These are phyloP conservation scores for Teratosphaeria nubilosa DNA, from an alignment of 2,329 filamentous ascomycete species.

Conservation along the genomic window DNA sequence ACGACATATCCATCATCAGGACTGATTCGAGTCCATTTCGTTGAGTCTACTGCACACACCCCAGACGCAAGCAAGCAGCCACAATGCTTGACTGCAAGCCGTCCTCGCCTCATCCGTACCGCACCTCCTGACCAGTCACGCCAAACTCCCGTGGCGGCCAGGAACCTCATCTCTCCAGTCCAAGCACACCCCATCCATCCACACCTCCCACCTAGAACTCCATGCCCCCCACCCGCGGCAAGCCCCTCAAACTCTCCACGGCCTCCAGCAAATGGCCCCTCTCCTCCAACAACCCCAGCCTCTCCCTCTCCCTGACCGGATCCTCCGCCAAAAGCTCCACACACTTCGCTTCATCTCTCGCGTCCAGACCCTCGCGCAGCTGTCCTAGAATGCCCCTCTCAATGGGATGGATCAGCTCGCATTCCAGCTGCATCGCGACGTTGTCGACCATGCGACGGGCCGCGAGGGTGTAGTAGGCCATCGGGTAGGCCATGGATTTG, in stretches of 20 bases:
- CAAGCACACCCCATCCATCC: too few relatives aligned
- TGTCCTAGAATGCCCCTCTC: constrained; percentile 2
- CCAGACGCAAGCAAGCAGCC: not conserved
- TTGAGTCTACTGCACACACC: not conserved
- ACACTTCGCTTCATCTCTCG: constrained; percentile 10
- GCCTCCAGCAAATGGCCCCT: constrained; percentile 23
- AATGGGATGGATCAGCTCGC: constrained; percentile 11
- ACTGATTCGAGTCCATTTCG: not conserved
- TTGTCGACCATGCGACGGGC: constrained; percentile 53
- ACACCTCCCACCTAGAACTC: not conserved
- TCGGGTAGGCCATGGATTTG: constrained; percentile 51
- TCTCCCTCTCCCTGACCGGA: constrained; percentile 18
- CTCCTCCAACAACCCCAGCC: constrained; percentile 18
- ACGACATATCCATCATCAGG: too few relatives aligned
- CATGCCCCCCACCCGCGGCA: constrained; percentile 1
- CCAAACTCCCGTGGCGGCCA: not conserved
- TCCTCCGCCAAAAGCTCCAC: constrained; percentile 27
- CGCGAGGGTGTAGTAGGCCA: constrained; percentile 61
- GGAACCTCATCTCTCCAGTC: not conserved
- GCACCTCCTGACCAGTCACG: not conserved
- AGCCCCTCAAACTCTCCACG: constrained; percentile 12
- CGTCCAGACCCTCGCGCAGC: constrained; percentile 7
- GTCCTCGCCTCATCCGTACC: not conserved
- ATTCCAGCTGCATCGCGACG: constrained; percentile 21
- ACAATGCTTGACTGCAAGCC: not conserved